Percentiles rank a stretch among this genome's conserved stretches.
These are phyloP conservation scores for Gilbertella persicaria DNA, from an alignment of 371 early-diverging fungal species.

Conservation along the genomic window DNA sequence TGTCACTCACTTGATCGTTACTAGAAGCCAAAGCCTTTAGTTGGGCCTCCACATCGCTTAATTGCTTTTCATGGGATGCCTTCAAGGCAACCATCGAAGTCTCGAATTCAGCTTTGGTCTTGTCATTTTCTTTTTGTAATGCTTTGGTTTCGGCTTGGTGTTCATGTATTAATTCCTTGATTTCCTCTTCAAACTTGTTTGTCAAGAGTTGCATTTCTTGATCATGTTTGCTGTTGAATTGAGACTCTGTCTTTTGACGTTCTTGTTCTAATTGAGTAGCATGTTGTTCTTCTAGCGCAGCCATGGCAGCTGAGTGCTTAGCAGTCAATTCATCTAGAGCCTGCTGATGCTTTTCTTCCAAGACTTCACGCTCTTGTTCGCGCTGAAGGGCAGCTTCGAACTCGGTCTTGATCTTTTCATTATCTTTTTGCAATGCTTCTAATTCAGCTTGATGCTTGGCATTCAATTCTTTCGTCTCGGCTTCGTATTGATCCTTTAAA, in stretches of 20 bases:
- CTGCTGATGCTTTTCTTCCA: neutral
- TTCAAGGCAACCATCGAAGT: slow-evolving; percentile 2
- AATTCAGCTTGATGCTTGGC: slow-evolving; percentile 3
- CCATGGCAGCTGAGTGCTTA: neutral
- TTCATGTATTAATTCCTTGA: neutral
- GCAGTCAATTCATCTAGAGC: neutral
- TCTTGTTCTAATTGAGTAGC: neutral
- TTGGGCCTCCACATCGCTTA: slow-evolving; percentile 1
- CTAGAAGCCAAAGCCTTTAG: slow-evolving; percentile 1
- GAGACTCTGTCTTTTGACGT: neutral
- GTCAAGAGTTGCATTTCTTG: slow-evolving; percentile 2
- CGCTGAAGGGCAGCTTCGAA: neutral
- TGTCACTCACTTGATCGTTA: neutral
- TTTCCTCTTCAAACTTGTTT: slow-evolving; percentile 1
- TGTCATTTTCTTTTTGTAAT: neutral
- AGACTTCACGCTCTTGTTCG: neutral
- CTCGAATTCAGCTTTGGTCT: neutral
- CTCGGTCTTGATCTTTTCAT: neutral
- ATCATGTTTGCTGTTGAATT: slow-evolving; percentile 1
- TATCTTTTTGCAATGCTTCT: neutral
- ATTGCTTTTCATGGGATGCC: slow-evolving; percentile 5
- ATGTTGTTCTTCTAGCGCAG: neutral
- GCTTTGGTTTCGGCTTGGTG: neutral
- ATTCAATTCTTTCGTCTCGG: slow-evolving; percentile 3
- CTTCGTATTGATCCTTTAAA: slow-evolving; percentile 1